Base-by-base conservation (phyloP, 306 rosid species). In the Gastrolobium villosum region DNA sequence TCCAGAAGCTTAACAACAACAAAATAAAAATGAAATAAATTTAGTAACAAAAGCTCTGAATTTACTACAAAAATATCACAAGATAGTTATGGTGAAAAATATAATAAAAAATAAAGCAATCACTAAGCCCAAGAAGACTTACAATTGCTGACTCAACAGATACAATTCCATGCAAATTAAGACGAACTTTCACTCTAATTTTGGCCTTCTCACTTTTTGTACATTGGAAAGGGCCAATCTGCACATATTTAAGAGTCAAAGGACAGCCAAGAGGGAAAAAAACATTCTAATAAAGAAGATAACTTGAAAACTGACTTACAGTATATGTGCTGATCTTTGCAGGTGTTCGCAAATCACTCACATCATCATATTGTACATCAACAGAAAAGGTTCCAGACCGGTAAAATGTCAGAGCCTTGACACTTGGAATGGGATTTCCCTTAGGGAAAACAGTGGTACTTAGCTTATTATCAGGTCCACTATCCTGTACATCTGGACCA, bases 201-300 rank as follows among this genome's bases (percentile, higher is more conserved):
- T 91, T 96, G 26, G 88, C 89, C 59, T 89, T 84, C 30, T 93
- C 97, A 67, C 77, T 55, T 70, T 85, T 86, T 4, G 90, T 56
- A 35, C 90, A 63, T 65, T 90, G 91, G 46, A 96, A 93, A 45
- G 98, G 98, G 67, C 98, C 99, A 81, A 96, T 90, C 99, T 96
- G 88, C 86, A 83, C 2, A 69, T 3, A 69, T 13, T 65, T 28
- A 68, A 48, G 9, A 34, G 62, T 75, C 30, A 71, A 20, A 30
- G 2, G 26, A 37, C 7, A 7, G 7, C 77, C 41, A 48, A 34
- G 4, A 39, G 5, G 28, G 2, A 60, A 10, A 44, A 61, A 10
- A n/a, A 2, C 5, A 39, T 3, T 28, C 5, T 77, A 65, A 15
- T 4, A 48, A 37, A 48, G 10, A 15, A 6, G 46, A 40, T 2